Evolutionary conservation across 345 rosid species (phyloP).

Genomic region (Gossypium arboreum): DNA sequence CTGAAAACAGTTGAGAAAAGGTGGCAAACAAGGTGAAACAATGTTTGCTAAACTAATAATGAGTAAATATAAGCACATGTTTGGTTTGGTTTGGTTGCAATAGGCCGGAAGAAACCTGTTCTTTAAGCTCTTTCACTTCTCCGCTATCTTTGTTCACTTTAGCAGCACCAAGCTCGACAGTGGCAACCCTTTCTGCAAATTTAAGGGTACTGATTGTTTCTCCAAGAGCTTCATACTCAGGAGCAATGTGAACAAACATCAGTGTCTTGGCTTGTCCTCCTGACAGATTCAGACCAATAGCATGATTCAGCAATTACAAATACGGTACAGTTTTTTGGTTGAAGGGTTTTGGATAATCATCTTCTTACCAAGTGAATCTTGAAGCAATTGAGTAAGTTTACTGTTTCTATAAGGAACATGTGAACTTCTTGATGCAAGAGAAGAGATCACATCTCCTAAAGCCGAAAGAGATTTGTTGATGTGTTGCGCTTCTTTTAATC

Average conservation of each 20-base stretch:
- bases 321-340: neutral
- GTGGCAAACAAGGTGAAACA: neutral
- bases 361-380: slow-evolving; percentile 83
- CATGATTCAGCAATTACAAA: neutral
- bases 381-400: slow-evolving; percentile 92
- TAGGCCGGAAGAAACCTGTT: slow-evolving; percentile 44
- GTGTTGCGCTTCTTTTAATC: slow-evolving; percentile 87
- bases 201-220: slow-evolving; percentile 94
- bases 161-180: slow-evolving; percentile 95
- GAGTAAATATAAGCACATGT: neutral
- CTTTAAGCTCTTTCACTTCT: slow-evolving; percentile 90
- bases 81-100: neutral
- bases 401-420: slow-evolving; percentile 95
- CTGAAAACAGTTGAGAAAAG: slow-evolving; percentile 29
- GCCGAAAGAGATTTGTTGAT: slow-evolving; percentile 93
- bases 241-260: slow-evolving; percentile 94
- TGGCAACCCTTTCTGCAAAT: slow-evolving; percentile 94
- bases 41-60: neutral
- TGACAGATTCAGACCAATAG: slow-evolving; percentile 25
- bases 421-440: slow-evolving; percentile 75
- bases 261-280: slow-evolving; percentile 98
- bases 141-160: slow-evolving; percentile 71
- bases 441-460: slow-evolving; percentile 87
- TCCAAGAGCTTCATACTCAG: slow-evolving; percentile 76
- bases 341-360: neutral